phyloP scores from a whole-genome alignment of 345 rosid species.

The Murraya paniculata region DNA sequence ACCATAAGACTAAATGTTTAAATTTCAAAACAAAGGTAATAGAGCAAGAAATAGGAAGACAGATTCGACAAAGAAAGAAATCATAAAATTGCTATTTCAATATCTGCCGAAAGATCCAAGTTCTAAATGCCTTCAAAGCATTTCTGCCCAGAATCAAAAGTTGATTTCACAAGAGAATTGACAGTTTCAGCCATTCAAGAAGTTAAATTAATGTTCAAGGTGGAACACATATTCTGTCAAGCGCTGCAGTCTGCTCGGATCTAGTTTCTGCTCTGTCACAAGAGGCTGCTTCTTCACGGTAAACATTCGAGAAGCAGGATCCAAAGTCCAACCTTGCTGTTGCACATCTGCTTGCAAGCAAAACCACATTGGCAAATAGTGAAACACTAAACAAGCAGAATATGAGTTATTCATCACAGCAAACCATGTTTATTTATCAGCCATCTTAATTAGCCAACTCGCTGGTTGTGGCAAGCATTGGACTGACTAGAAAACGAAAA shows the following conservation, averaged over 20 bases:
- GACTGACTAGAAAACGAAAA: not conserved
- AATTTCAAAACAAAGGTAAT: not conserved
- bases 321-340: conserved; percentile 66
- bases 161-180: not conserved
- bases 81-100: not conserved
- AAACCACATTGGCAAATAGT: not conserved
- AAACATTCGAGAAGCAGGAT: conserved; percentile 61
- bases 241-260: conserved; percentile 68
- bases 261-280: conserved; percentile 64
- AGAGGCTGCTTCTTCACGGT: conserved; percentile 65
- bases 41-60: not conserved
- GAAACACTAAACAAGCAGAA: not conserved
- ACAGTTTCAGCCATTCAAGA: not conserved
- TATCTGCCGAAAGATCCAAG: not conserved
- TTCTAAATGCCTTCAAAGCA: conserved; percentile 7
- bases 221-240: conserved; percentile 83
- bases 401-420: not conserved
- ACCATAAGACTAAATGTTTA: not conserved
- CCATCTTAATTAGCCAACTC: not conserved
- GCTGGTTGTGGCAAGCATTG: not conserved
- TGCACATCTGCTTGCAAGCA: conserved; percentile 54
- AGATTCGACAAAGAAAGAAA: not conserved
- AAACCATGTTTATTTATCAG: not conserved
- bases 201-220: conserved; percentile 50
- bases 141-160: not conserved